A percentile compares a stretch with the other conserved stretches of the same genome.
phyloP scores from a whole-genome alignment of 441 rosid species.

The Corymbia calophylla region DNA sequence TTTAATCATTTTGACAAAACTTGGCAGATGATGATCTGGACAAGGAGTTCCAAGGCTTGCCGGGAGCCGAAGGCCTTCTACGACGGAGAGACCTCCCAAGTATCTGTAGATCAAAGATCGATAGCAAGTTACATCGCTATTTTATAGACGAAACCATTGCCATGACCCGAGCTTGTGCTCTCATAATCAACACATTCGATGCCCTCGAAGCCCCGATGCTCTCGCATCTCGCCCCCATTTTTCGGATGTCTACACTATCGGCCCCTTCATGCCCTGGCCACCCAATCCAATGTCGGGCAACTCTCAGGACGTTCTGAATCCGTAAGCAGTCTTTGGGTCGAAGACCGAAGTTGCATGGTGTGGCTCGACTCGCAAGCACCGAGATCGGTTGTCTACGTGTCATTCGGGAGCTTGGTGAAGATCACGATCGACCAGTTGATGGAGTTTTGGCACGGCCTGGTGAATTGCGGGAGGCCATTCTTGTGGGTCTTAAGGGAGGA shows the following conservation, averaged over 20 bases:
- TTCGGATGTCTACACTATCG: constrained; percentile 4
- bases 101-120: not conserved
- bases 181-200: constrained; percentile 12
- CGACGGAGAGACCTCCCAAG: constrained; percentile 19
- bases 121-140: not conserved
- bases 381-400: constrained; percentile 16
- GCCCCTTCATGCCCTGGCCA: constrained; percentile 8
- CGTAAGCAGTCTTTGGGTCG: not conserved
- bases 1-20: not conserved
- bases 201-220: constrained; percentile 4
- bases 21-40: constrained; percentile 14
- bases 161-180: constrained; percentile 10
- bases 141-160: not conserved
- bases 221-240: not conserved
- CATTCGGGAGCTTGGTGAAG: constrained; percentile 18
- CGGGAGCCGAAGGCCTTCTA: constrained; percentile 11
- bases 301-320: not conserved
- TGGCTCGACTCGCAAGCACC: constrained; percentile 25
- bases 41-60: constrained; percentile 7
- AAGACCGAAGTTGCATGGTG: constrained; percentile 12
- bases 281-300: not conserved
- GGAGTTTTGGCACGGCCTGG: constrained; percentile 20
- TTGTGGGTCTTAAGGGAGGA: constrained; percentile 19
- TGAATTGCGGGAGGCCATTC: constrained; percentile 19
- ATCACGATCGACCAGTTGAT: constrained; percentile 2